Conservation (phyloP, 2,329 filamentous ascomycete species). For the Falciphora oryzae region DNA sequence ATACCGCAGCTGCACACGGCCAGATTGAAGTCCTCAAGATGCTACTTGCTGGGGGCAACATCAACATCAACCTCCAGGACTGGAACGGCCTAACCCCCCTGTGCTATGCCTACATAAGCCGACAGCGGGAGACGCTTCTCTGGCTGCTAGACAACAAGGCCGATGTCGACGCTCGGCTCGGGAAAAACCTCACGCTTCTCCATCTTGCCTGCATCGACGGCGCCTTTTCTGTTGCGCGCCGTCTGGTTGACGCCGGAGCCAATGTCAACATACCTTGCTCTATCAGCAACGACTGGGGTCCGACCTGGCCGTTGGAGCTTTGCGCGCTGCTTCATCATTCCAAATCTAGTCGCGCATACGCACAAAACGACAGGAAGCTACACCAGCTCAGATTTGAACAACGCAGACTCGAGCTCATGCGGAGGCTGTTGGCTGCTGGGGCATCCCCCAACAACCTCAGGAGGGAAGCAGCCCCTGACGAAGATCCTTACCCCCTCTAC, state of each 20-base stretch:
- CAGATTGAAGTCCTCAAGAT: background rate
- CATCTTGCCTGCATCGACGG: slow-evolving; percentile 5
- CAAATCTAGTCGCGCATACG: background rate
- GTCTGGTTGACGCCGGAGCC: slow-evolving; percentile 1
- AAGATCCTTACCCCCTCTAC: background rate
- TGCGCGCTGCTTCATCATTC: background rate
- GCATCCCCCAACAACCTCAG: background rate
- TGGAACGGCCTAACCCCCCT: background rate
- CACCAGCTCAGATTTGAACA: background rate
- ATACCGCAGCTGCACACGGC: background rate
- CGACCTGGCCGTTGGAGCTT: background rate
- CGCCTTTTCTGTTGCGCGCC: background rate
- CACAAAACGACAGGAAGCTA: background rate
- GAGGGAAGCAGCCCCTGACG: background rate
- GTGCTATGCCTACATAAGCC: background rate
- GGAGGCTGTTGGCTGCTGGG: background rate
- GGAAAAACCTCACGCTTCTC: background rate
- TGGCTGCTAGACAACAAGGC: background rate
- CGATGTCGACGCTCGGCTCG: background rate
- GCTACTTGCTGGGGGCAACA: background rate
- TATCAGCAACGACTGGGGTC: background rate
- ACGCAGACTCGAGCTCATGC: background rate
- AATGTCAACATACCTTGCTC: background rate
- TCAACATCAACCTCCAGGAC: slow-evolving; percentile 1
- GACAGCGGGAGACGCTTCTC: background rate